Percentiles rank a stretch among this genome's conserved stretches.
phyloP scores from a whole-genome alignment of 805 yeast species.

The Dipodascus albidus region DNA sequence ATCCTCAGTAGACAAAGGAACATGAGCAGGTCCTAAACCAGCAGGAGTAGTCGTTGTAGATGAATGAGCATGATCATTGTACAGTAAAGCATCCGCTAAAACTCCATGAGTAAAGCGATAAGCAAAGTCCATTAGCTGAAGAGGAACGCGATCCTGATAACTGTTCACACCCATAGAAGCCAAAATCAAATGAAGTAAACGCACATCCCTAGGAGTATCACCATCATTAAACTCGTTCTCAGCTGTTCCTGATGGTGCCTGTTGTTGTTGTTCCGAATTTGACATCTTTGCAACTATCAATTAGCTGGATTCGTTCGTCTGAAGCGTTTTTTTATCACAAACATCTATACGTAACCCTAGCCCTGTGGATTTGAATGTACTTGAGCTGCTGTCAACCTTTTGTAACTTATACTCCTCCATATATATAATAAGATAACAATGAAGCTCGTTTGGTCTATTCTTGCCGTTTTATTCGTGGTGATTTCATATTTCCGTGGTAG shows the following conservation, averaged over 20 bases:
- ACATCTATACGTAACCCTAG: neutral
- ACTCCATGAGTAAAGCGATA: slow-evolving; percentile 75
- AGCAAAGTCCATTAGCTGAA: slow-evolving; percentile 96
- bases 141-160: slow-evolving; percentile 91
- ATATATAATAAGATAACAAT: slow-evolving; percentile 6
- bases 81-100: slow-evolving; percentile 78
- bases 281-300: neutral
- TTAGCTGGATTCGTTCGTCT: neutral
- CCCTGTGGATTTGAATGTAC: no score
- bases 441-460: slow-evolving; percentile 17
- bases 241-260: neutral
- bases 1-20: slow-evolving; percentile 74
- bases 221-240: slow-evolving; percentile 1
- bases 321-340: neutral
- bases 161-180: slow-evolving; percentile 89
- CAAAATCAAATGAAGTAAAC: slow-evolving; percentile 76
- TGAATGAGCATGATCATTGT: slow-evolving; percentile 59
- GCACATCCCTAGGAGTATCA: slow-evolving; percentile 70
- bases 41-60: slow-evolving; percentile 26
- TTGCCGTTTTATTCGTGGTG: slow-evolving; percentile 13
- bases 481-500: slow-evolving; percentile 11
- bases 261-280: neutral
- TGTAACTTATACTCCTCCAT: neutral
- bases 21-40: slow-evolving; percentile 23
- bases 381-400: no score